A percentile compares a stretch with the other conserved stretches of the same genome.
Conservation (phyloP, 306 rosid species). For the Vachellia pachyceras region DNA sequence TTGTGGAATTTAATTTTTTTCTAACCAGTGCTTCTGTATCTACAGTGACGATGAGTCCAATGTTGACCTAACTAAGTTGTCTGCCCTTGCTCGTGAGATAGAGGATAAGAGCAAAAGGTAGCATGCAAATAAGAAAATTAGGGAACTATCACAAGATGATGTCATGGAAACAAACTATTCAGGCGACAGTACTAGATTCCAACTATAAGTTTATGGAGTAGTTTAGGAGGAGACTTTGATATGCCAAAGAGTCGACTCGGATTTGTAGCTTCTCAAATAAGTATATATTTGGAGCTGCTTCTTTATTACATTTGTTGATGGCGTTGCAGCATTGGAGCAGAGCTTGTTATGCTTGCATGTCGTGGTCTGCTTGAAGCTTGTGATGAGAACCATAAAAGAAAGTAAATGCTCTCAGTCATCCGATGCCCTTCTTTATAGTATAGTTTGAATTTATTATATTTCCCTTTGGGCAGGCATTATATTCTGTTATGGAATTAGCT, state of each 20-base stretch:
- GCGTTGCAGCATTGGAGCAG: slow-evolving; percentile 65
- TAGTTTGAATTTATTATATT: neutral
- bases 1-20: slow-evolving; percentile 28
- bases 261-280: slow-evolving; percentile 10
- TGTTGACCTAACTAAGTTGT: slow-evolving; percentile 45
- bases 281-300: slow-evolving; percentile 11
- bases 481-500: neutral
- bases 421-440: too few relatives aligned
- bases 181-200: neutral
- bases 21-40: slow-evolving; percentile 17
- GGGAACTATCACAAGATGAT: too few relatives aligned
- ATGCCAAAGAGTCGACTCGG: slow-evolving; percentile 14
- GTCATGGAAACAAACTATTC: too few relatives aligned
- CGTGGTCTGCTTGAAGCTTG: slow-evolving; percentile 54
- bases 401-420: slow-evolving; percentile 38
- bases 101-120: slow-evolving; percentile 63
- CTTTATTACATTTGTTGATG: slow-evolving; percentile 22
- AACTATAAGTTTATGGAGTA: neutral
- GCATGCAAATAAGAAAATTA: neutral
- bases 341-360: slow-evolving; percentile 55
- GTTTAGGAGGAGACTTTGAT: slow-evolving; percentile 24
- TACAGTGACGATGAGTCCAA: slow-evolving; percentile 47
- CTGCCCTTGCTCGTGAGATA: slow-evolving; percentile 46
- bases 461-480: neutral
- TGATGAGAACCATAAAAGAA: slow-evolving; percentile 40